Conservation (phyloP, 306 rosid species). For the Prunus mongolica region DNA sequence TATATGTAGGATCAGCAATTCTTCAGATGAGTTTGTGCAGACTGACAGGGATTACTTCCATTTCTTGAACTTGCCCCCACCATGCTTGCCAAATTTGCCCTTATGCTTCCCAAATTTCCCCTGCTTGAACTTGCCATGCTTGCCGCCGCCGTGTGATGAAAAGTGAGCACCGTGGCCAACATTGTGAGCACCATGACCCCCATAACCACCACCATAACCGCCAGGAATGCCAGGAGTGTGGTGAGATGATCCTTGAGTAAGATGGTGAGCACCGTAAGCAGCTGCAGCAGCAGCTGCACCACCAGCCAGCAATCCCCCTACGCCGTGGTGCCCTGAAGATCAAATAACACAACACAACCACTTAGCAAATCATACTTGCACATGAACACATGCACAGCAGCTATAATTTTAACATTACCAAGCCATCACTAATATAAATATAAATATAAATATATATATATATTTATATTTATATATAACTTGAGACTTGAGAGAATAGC, state of each 20-base stretch:
- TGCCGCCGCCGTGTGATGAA: conserved; percentile 12
- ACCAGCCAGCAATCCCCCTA: conserved; percentile 59
- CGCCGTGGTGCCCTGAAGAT: conserved; percentile 40
- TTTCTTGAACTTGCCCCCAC: conserved; percentile 46
- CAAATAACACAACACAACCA: neutral
- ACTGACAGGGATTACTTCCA: conserved; percentile 31
- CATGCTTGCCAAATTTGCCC: conserved; percentile 38
- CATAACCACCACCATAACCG: neutral
- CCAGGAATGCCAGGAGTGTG: neutral
- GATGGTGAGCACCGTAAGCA: conserved; percentile 59
- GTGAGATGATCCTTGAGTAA: conserved; percentile 21
- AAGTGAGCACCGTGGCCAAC: conserved; percentile 3
- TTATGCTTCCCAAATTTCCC: conserved; percentile 27
- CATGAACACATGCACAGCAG: neutral
- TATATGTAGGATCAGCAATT: neutral
- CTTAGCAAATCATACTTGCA: neutral
- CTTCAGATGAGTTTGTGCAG: neutral
- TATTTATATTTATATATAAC: too few relatives aligned
- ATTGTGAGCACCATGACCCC: neutral
- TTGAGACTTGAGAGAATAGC: neutral
- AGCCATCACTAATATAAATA: neutral
- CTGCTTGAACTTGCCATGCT: conserved; percentile 31
- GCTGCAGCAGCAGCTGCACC: conserved; percentile 90
- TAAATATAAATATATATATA: too few relatives aligned
- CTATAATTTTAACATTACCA: neutral